Evolutionary conservation across 2,329 filamentous ascomycete genomes (phyloP), one percentile per base, ranked within the genome.

Genomic region (Ascochyta lentis): DNA sequence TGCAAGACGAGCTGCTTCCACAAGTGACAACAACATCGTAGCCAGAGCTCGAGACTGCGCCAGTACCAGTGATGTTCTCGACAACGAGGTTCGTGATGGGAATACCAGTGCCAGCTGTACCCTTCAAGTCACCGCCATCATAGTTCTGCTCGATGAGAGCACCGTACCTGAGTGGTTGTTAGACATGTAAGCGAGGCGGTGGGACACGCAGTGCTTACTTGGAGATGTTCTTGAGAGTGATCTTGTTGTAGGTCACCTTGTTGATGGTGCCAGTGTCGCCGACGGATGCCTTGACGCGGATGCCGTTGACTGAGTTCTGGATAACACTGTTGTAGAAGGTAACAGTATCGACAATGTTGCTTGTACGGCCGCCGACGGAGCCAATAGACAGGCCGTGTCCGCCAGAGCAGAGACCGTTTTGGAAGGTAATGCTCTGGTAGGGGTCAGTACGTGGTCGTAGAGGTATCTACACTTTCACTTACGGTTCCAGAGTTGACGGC

Each of bases 361-460:
- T 74, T 48, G 63, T 63, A 31, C 83, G 81, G 10, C 81, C 82
- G 35, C 84, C 83, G 22, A 86, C 81, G 5, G 81, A 84, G 29
- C 84, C 83, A 62, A 87, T 84, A 45, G 81, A 83, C 7, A 87
- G 73, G 47, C 84, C 84, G 66, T 84, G 83, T n/a, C 82, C 81
- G 22, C 81, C 81, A 3, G 76, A 77, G 69, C 81, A 84, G 22
- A 77, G 72, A n/a, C 77, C 77, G 37, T 76, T 76, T 24, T 60
- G 51, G 63, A 75, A 75, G 46, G 65, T 69, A 52, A 75, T 74
- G 54, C 64, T 39, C 60, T 65, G 9, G n/a, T 13, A 3, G 22
- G 10, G 23, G 35, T 65, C 3, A 63, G 54, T 13, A 23, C 6
- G n/a, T 6, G 19, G 8, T 35, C 27, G 13, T 6, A 31, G 40